Conservation (phyloP, 352 stramenopile genomes). For the Saprolegnia diclina region DNA sequence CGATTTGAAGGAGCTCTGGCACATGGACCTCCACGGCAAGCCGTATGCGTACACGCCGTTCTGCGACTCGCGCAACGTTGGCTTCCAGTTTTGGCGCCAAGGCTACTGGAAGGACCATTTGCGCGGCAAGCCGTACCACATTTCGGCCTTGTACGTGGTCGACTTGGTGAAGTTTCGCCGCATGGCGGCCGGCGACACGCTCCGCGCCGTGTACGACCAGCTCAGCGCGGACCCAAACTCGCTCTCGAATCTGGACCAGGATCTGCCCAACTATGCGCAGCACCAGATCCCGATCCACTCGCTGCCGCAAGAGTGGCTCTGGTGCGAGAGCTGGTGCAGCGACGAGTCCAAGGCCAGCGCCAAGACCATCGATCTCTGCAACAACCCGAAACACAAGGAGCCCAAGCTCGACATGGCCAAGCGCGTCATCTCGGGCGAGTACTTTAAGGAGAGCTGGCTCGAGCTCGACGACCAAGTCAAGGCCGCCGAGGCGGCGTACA, state of each 20-base stretch:
- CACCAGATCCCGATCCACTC: conserved; percentile 96
- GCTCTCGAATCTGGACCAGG: conserved; percentile 98
- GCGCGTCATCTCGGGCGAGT: conserved; percentile 93
- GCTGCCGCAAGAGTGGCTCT: conserved; percentile 98
- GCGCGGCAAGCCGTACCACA: conserved; percentile 97
- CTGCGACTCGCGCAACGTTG: conserved; percentile 95
- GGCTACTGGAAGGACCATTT: conserved; percentile 99
- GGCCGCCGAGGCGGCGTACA: conserved; percentile 40
- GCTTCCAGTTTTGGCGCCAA: conserved; percentile 98
- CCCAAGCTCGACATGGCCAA: conserved; percentile 99
- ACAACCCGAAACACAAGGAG: conserved; percentile 99
- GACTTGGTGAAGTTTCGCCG: conserved; percentile 95
- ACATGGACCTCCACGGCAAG: conserved; percentile 95
- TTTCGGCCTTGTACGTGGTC: conserved; percentile 99
- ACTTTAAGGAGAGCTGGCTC: conserved; percentile 98
- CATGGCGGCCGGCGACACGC: conserved; percentile 92
- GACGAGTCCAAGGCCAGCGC: conserved; percentile 95
- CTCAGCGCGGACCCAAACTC: conserved; percentile 97
- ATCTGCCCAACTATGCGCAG: conserved; percentile 98
- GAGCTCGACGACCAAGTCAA: conserved; percentile 97
- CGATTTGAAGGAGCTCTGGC: conserved; percentile 98
- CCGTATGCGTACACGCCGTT: conserved; percentile 99
- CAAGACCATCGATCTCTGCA: conserved; percentile 99
- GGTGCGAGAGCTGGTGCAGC: conserved; percentile 99
- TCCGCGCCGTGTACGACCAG: conserved; percentile 95